These are phyloP conservation scores for Rasamsonia emersonii DNA, from an alignment of 2,329 filamentous ascomycete species.

Conservation along the genomic window DNA sequence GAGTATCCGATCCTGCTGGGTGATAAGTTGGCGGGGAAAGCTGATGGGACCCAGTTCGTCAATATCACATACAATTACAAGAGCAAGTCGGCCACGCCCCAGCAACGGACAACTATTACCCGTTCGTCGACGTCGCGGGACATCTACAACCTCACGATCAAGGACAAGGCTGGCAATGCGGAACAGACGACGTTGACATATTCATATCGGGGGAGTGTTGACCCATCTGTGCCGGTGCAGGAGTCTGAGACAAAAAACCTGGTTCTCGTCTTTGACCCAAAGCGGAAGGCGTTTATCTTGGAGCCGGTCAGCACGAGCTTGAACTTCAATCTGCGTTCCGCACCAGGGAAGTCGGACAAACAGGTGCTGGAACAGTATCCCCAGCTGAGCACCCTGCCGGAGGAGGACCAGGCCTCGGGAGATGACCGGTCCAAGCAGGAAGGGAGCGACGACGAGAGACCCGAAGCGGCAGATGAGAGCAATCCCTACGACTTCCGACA, in stretches of 20 bases:
- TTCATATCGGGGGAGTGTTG: constrained; percentile 33
- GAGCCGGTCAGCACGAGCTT: constrained; percentile 75
- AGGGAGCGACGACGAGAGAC: constrained; percentile 31
- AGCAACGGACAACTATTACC: constrained; percentile 31
- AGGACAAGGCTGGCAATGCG: constrained; percentile 31
- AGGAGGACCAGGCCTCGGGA: constrained; percentile 25
- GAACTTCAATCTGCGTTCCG: constrained; percentile 73
- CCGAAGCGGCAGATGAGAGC: constrained; percentile 28
- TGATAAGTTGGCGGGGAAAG: constrained; percentile 28
- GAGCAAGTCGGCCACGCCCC: constrained; percentile 31
- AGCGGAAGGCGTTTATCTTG: constrained; percentile 67
- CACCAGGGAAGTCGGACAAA: constrained; percentile 57
- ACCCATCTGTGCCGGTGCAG: constrained; percentile 21
- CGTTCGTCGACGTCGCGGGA: constrained; percentile 24
- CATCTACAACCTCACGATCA: constrained; percentile 33
- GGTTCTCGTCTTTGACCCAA: constrained; percentile 65
- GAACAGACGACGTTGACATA: constrained; percentile 31
- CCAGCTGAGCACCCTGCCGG: constrained; percentile 46
- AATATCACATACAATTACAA: constrained; percentile 41
- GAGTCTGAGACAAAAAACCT: constrained; percentile 25
- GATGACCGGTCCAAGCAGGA: constrained; percentile 21
- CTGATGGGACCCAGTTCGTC: constrained; percentile 20
- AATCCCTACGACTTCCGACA: constrained; percentile 44
- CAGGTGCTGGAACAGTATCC: constrained; percentile 59
- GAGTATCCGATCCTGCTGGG: constrained; percentile 40